These are phyloP conservation scores for Suhomyces taliae DNA, from an alignment of 1,139 yeast genomes.

Conservation along the genomic window DNA sequence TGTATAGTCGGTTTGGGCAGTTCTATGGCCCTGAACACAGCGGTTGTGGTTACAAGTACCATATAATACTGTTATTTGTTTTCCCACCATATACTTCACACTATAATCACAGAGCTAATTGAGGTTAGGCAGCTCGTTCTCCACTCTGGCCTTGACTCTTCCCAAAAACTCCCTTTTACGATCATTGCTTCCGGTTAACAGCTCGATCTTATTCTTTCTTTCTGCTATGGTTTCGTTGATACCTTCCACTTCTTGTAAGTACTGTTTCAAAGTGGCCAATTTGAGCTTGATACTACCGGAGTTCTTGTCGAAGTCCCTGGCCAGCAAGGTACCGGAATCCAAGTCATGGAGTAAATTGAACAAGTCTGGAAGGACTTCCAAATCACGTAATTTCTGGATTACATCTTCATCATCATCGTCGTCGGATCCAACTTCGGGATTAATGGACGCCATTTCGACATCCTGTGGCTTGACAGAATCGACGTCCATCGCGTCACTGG, in stretches of 20 bases:
- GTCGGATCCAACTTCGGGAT: background rate
- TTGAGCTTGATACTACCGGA: conserved; percentile 44
- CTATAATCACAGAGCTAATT: no score
- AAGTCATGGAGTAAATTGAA: conserved; percentile 38
- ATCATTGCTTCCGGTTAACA: conserved; percentile 25
- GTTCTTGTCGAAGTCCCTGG: conserved; percentile 46
- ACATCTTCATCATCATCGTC: conserved; percentile 19
- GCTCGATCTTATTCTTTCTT: conserved; percentile 28
- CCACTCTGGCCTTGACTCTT: conserved; percentile 18
- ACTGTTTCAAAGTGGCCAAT: conserved; percentile 30
- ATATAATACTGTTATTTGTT: no score
- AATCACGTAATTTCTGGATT: conserved; percentile 27
- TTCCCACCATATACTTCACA: no score
- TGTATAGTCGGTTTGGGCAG: no score
- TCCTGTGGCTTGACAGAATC: background rate
- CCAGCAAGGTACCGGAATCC: conserved; percentile 37
- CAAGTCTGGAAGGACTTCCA: conserved; percentile 42
- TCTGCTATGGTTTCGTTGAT: conserved; percentile 38
- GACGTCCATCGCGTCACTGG: conserved; percentile 8
- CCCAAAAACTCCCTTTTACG: conserved; percentile 28
- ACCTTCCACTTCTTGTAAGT: conserved; percentile 39
- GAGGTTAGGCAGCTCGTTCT: background rate
- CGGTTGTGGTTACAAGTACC: no score
- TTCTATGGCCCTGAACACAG: no score
- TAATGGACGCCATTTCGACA: background rate